Percentiles rank a stretch among this genome's conserved stretches.
Evolutionary conservation across 2,329 filamentous ascomycete species (phyloP).

Genomic region (Fusarium humuli): DNA sequence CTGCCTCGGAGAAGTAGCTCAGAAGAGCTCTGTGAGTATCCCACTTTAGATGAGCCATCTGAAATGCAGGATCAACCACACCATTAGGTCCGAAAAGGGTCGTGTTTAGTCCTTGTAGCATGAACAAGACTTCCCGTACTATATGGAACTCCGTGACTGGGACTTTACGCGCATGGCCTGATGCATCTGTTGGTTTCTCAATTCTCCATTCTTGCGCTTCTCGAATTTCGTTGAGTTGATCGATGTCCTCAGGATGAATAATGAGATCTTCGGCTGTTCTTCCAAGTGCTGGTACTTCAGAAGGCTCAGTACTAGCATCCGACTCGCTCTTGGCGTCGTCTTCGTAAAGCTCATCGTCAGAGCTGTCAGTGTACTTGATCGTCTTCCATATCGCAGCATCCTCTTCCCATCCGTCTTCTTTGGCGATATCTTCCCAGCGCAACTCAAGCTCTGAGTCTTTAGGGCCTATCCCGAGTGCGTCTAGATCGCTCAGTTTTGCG

Average conservation of each 20-base stretch:
- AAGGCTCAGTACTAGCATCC: slow-evolving; percentile 48
- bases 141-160: slow-evolving; percentile 77
- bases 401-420: slow-evolving; percentile 77
- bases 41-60: slow-evolving; percentile 62
- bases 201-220: slow-evolving; percentile 53
- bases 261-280: slow-evolving; percentile 51
- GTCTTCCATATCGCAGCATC: slow-evolving; percentile 77
- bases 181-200: slow-evolving; percentile 49
- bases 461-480: slow-evolving; percentile 59
- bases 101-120: slow-evolving; percentile 83
- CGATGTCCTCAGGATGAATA: slow-evolving; percentile 50
- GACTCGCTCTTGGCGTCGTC: slow-evolving; percentile 55
- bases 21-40: slow-evolving; percentile 63
- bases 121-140: slow-evolving; percentile 82
- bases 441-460: slow-evolving; percentile 61
- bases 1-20: slow-evolving; percentile 59
- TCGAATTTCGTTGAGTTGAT: slow-evolving; percentile 48
- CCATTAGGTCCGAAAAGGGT: slow-evolving; percentile 70
- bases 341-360: slow-evolving; percentile 61
- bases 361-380: slow-evolving; percentile 75
- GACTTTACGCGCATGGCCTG: slow-evolving; percentile 53
- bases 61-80: slow-evolving; percentile 55
- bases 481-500: slow-evolving; percentile 72
- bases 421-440: slow-evolving; percentile 83
- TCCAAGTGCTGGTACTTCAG: slow-evolving; percentile 39